Evolutionary conservation across 495 filamentous ascomycete genomes (phyloP).

Genomic region (Penicillium macrosclerotiorum): DNA sequence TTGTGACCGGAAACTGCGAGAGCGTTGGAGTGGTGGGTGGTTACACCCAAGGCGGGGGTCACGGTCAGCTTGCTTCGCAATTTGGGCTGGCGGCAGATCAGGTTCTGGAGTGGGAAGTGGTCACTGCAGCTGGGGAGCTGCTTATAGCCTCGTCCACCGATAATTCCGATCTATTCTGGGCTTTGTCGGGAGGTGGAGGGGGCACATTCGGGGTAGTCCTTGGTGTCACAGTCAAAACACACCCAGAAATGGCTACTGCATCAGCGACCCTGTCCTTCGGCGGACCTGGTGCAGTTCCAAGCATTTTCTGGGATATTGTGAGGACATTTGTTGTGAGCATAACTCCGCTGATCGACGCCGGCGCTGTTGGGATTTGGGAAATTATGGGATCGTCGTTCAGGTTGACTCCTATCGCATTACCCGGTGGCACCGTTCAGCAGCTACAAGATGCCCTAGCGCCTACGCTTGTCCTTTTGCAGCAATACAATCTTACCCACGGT

Average conservation of each 20-base stretch:
- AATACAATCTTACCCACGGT: slow-evolving; percentile 8
- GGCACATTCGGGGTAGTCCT: slow-evolving; percentile 15
- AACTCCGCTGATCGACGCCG: slow-evolving; percentile 10
- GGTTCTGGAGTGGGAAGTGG: slow-evolving; percentile 58
- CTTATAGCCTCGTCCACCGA: not conserved
- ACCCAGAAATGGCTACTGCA: slow-evolving; percentile 4
- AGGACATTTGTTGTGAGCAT: slow-evolving; percentile 3
- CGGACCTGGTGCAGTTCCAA: not conserved
- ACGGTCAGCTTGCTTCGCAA: slow-evolving; percentile 45
- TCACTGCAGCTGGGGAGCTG: slow-evolving; percentile 22
- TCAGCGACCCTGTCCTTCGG: slow-evolving; percentile 8
- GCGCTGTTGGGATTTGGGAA: slow-evolving; percentile 11
- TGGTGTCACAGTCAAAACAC: slow-evolving; percentile 13
- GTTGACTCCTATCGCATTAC: slow-evolving; percentile 9
- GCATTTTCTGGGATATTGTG: slow-evolving; percentile 3
- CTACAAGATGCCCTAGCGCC: slow-evolving; percentile 3
- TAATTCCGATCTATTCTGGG: slow-evolving; percentile 25
- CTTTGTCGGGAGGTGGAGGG: slow-evolving; percentile 10
- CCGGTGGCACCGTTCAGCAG: slow-evolving; percentile 6
- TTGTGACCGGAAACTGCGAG: slow-evolving; percentile 31
- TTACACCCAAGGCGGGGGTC: slow-evolving; percentile 59
- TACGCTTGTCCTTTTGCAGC: not conserved
- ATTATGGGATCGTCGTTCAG: slow-evolving; percentile 1
- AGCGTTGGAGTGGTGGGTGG: slow-evolving; percentile 48
- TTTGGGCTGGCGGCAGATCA: slow-evolving; percentile 62